Conservation (phyloP, 2,329 filamentous ascomycete genomes). For the Bertia moriformis region DNA sequence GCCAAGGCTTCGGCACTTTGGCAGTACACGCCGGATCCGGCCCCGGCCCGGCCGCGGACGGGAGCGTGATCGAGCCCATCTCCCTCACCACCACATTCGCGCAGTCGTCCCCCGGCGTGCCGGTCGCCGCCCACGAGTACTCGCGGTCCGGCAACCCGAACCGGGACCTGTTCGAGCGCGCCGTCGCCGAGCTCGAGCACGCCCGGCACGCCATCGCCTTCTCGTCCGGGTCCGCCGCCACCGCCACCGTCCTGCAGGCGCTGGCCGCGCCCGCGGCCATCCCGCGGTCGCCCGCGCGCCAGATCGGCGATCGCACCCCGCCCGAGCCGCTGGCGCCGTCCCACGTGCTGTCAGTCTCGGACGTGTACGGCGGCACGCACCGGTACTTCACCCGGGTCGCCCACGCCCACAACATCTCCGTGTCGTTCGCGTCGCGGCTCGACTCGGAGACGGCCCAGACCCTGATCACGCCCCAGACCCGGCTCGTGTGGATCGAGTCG, state of each 20-base stretch:
- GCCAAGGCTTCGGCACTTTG: constrained; percentile 65
- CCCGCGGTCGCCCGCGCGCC: constrained; percentile 49
- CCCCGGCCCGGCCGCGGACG: constrained; percentile 81
- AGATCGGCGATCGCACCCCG: constrained; percentile 48
- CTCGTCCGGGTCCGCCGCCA: constrained; percentile 84
- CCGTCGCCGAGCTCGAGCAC: constrained; percentile 82
- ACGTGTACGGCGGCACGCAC: constrained; percentile 96
- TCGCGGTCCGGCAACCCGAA: constrained; percentile 89
- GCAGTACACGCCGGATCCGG: constrained; percentile 87
- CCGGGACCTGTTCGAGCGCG: constrained; percentile 81
- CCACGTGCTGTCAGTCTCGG: constrained; percentile 89
- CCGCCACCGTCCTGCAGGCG: constrained; percentile 82
- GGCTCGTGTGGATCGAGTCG: constrained; percentile 91
- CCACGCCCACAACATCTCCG: constrained; percentile 79
- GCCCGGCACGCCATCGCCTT: constrained; percentile 88
- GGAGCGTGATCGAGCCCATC: constrained; percentile 91
- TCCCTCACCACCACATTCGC: constrained; percentile 92
- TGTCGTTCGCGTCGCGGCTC: constrained; percentile 87
- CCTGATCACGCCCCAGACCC: constrained; percentile 70
- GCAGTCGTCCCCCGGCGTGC: constrained; percentile 76
- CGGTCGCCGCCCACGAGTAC: constrained; percentile 84
- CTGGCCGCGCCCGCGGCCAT: constrained; percentile 42
- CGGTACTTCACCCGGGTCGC: constrained; percentile 98
- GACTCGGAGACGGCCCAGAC: constrained; percentile 73
- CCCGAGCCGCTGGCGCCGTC: constrained; percentile 59